phyloP scores from a whole-genome alignment of 306 rosid species.

The Corylus heterophylla region DNA sequence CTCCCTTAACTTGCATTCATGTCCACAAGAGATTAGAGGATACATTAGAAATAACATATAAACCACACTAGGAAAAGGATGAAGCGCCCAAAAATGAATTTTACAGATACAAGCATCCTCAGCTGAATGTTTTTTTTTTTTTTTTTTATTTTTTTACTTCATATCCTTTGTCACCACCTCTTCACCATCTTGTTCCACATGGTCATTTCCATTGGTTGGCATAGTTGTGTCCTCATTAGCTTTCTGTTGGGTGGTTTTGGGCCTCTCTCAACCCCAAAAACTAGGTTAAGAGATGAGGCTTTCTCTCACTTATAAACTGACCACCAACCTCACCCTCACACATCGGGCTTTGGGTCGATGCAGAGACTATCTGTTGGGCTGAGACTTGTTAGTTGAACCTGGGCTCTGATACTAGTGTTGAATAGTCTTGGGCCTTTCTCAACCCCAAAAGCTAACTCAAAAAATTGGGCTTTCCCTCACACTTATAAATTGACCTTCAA shows the following conservation, averaged over 20 bases:
- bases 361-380: too few relatives aligned
- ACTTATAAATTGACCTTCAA: too few relatives aligned
- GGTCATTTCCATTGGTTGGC: constrained; percentile 27
- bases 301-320: too few relatives aligned
- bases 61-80: constrained; percentile 11
- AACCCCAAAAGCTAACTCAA: too few relatives aligned
- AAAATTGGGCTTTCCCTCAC: neutral
- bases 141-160: constrained; percentile 64
- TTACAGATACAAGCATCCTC: constrained; percentile 38
- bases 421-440: too few relatives aligned
- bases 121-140: constrained; percentile 44
- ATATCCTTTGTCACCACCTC: constrained; percentile 43
- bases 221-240: constrained; percentile 28
- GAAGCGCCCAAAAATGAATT: constrained; percentile 16
- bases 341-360: too few relatives aligned
- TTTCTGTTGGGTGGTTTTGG: neutral
- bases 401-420: too few relatives aligned
- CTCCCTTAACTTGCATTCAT: constrained; percentile 13
- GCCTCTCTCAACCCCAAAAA: too few relatives aligned
- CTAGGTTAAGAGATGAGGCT: too few relatives aligned
- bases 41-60: constrained; percentile 19
- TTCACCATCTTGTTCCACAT: constrained; percentile 28
- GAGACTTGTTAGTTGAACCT: too few relatives aligned
- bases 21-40: constrained; percentile 14
- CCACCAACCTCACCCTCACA: too few relatives aligned